phyloP scores from a whole-genome alignment of 1,284 basidiomycete species.

The Cryptococcus depauperatus region DNA sequence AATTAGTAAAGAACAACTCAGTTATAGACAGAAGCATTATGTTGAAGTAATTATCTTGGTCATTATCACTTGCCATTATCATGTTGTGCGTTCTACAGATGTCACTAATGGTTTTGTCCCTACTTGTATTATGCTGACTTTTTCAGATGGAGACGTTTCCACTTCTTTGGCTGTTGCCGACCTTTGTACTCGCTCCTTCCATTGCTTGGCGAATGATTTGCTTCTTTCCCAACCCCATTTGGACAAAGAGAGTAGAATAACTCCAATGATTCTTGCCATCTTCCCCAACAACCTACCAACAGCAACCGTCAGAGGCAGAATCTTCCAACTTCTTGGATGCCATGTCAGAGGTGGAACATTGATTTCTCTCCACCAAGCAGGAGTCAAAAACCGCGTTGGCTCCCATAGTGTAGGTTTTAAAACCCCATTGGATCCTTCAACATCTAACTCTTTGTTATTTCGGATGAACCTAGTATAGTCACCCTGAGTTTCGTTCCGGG shows the following conservation, averaged over 20 bases:
- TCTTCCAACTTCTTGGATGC: constrained; percentile 21
- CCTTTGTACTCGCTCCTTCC: not conserved
- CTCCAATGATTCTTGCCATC: not conserved
- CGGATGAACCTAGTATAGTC: constrained; percentile 21
- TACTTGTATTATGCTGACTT: too few species aligned
- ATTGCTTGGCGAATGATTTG: not conserved
- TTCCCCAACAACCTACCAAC: not conserved
- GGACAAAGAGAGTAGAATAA: not conserved
- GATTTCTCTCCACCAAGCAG: constrained; percentile 11
- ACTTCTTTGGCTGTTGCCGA: not conserved
- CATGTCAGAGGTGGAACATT: constrained; percentile 16
- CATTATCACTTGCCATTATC: too few species aligned
- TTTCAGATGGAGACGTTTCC: too few species aligned
- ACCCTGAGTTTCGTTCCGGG: constrained; percentile 11
- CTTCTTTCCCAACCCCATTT: not conserved
- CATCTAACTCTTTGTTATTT: not conserved
- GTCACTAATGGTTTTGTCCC: too few species aligned
- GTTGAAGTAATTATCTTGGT: too few species aligned
- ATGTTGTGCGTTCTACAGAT: too few species aligned
- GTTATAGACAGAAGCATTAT: too few species aligned
- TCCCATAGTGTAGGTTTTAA: not conserved
- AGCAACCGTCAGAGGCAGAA: constrained; percentile 7
- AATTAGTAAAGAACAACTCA: too few species aligned
- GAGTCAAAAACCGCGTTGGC: constrained; percentile 7
- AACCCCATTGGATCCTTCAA: not conserved